phyloP scores from a whole-genome alignment of 257 asterid genomes.

The Lithospermum erythrorhizon region DNA sequence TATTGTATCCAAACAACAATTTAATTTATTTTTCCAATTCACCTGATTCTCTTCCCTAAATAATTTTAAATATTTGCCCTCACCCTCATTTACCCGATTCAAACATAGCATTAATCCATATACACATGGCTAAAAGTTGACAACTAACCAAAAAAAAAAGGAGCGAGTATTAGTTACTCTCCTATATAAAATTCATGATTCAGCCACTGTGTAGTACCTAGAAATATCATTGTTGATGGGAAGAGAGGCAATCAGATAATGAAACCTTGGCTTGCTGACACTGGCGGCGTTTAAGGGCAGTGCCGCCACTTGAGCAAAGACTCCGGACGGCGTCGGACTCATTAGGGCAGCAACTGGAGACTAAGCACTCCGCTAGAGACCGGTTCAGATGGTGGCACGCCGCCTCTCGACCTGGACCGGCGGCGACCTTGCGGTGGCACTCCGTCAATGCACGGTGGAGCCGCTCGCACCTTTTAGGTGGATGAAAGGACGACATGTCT shows the following conservation, averaged over 20 bases:
- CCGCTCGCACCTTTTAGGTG: slow-evolving; percentile 32
- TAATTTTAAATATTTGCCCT: no score
- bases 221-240: slow-evolving; percentile 21
- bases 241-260: slow-evolving; percentile 55
- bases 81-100: no score
- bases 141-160: no score
- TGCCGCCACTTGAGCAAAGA: slow-evolving; percentile 87
- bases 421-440: slow-evolving; percentile 67
- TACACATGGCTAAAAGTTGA: no score
- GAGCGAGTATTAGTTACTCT: no score
- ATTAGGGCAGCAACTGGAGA: slow-evolving; percentile 53
- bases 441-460: slow-evolving; percentile 45
- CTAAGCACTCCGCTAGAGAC: slow-evolving; percentile 65
- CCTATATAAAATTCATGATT: no score
- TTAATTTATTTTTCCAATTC: no score
- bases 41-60: no score
- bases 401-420: slow-evolving; percentile 48
- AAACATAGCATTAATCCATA: no score
- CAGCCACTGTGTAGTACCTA: no score
- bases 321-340: slow-evolving; percentile 64
- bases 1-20: no score
- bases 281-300: slow-evolving; percentile 79
- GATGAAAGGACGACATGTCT: neutral
- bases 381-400: slow-evolving; percentile 84
- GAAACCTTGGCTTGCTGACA: slow-evolving; percentile 64